phyloP scores from a whole-genome alignment of 176 grass and related monocot genomes.

The Elymus sibiricus region DNA sequence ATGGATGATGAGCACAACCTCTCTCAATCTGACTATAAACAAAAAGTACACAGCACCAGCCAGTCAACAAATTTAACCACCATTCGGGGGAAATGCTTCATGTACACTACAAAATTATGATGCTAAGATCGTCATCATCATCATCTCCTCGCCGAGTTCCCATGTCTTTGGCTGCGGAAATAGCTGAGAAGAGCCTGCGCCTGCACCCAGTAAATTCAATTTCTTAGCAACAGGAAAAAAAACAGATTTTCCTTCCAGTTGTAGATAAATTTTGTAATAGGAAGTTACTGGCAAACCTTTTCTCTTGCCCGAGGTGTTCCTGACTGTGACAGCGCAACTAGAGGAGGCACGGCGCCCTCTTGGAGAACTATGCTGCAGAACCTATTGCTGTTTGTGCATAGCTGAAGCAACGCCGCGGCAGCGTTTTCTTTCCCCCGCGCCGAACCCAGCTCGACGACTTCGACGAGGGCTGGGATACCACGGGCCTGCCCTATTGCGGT shows the following conservation, averaged over 20 bases:
- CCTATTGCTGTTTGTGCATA: conserved; percentile 87
- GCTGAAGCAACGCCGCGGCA: conserved; percentile 78
- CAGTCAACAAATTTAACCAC: neutral
- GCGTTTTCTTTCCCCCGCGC: conserved; percentile 94
- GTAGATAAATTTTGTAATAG: neutral
- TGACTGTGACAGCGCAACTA: conserved; percentile 85
- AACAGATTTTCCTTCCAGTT: too few species aligned
- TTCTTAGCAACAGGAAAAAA: neutral
- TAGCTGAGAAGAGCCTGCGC: conserved; percentile 93
- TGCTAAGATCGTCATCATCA: neutral
- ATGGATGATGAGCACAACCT: conserved; percentile 8
- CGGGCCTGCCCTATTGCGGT: conserved; percentile 73
- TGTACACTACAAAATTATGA: conserved; percentile 32
- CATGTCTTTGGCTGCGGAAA: conserved; percentile 94
- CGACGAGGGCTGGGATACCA: conserved; percentile 80
- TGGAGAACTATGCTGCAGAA: conserved; percentile 96
- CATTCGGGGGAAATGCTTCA: conserved; percentile 14
- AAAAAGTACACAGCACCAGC: conserved; percentile 26
- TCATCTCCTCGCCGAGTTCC: conserved; percentile 57
- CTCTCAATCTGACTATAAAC: neutral
- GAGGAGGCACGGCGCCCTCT: conserved; percentile 91
- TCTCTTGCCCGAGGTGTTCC: conserved; percentile 92
- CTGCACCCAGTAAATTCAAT: conserved; percentile 29
- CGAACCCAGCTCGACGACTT: conserved; percentile 94
- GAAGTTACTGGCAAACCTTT: conserved; percentile 43